Evolutionary conservation across 208 protist genomes (phyloP).

Genomic region (Jaenimonas drosophilae): DNA sequence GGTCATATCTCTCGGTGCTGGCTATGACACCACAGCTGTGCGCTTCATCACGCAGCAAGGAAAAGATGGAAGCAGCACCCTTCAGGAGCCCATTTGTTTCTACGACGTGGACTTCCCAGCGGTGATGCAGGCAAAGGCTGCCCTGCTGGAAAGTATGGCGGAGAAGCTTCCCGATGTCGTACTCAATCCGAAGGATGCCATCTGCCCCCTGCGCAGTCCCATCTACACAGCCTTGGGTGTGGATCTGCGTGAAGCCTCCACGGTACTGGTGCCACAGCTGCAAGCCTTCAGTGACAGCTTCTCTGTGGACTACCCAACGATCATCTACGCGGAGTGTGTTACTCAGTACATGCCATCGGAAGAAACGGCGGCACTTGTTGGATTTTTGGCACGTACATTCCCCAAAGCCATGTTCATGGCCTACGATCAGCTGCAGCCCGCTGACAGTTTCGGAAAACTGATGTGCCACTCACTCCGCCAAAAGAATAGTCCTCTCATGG

Average conservation of each 20-base stretch:
- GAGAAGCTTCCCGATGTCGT: conserved; percentile 31
- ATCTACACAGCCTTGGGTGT: conserved; percentile 62
- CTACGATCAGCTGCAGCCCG: conserved; percentile 76
- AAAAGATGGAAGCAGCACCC: background rate
- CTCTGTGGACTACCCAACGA: conserved; percentile 25
- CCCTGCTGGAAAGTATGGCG: conserved; percentile 51
- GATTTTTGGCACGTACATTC: conserved; percentile 35
- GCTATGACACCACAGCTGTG: conserved; percentile 82
- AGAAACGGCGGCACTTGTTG: conserved; percentile 38
- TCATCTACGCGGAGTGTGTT: conserved; percentile 88
- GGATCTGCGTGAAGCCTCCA: conserved; percentile 44
- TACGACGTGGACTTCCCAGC: conserved; percentile 78
- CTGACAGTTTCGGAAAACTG: conserved; percentile 75
- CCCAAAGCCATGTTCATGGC: conserved; percentile 46
- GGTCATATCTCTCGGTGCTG: conserved; percentile 80
- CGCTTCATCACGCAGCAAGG: conserved; percentile 17
- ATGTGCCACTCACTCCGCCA: conserved; percentile 58
- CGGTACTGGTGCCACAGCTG: conserved; percentile 23
- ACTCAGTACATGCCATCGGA: conserved; percentile 85
- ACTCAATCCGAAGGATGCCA: conserved; percentile 7
- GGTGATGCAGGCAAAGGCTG: conserved; percentile 63
- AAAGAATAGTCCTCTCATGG: conserved; percentile 66
- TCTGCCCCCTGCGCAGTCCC: conserved; percentile 11
- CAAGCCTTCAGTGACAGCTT: conserved; percentile 17
- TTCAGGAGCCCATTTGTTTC: conserved; percentile 15